These are phyloP conservation scores for Penicillium sp. DNA, from an alignment of 2,329 filamentous ascomycete genomes.

Conservation along the genomic window DNA sequence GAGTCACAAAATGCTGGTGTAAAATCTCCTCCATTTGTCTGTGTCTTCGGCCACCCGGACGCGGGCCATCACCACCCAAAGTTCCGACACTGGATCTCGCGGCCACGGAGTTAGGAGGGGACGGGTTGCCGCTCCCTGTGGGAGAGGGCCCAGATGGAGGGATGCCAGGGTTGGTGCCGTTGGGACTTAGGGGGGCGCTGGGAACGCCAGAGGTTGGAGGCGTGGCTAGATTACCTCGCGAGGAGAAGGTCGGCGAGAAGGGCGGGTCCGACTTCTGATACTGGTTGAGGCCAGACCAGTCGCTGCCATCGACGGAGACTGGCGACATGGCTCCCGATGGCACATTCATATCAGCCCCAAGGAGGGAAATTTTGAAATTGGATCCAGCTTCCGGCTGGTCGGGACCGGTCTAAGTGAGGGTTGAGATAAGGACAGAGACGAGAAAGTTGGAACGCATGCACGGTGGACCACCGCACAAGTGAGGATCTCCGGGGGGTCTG, in stretches of 20 bases:
- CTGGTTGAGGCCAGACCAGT: constrained; percentile 74
- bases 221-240: constrained; percentile 60
- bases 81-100: constrained; percentile 76
- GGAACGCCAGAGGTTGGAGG: constrained; percentile 67
- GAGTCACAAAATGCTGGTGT: constrained; percentile 77
- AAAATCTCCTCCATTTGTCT: constrained; percentile 69
- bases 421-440: constrained; percentile 1
- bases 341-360: constrained; percentile 63
- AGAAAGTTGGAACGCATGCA: constrained; percentile 11
- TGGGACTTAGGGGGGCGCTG: constrained; percentile 64
- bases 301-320: constrained; percentile 78
- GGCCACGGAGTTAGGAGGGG: constrained; percentile 85
- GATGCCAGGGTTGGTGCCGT: constrained; percentile 39
- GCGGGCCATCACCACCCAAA: constrained; percentile 60
- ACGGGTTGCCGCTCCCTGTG: constrained; percentile 60
- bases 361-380: constrained; percentile 10
- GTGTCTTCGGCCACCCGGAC: constrained; percentile 60
- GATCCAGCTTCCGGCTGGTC: constrained; percentile 4
- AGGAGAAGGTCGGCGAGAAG: constrained; percentile 55
- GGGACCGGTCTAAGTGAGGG: constrained; percentile 2
- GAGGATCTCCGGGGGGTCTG: constrained; percentile 18
- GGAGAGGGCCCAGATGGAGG: constrained; percentile 19
- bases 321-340: constrained; percentile 79
- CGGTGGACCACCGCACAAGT: constrained; percentile 15
- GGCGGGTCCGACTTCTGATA: constrained; percentile 58